Base-by-base conservation (phyloP, 2,329 filamentous ascomycete genomes). In the Verticillium klebahnii region DNA sequence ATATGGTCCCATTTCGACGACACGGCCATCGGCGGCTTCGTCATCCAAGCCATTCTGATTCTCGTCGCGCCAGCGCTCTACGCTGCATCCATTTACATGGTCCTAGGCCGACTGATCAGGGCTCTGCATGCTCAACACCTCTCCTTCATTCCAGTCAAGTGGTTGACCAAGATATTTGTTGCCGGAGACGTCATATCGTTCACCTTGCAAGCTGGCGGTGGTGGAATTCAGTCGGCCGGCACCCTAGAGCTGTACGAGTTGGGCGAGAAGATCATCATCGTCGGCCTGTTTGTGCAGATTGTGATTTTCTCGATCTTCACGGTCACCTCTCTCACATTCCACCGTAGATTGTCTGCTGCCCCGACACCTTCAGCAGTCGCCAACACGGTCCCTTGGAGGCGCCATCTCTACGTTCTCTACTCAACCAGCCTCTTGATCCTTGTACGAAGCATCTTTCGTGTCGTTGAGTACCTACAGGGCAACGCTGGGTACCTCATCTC, bases 211-310 rank as follows among this genome's bases (percentile, higher is more conserved):
- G 72, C 71, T 9, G 73, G 70, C 12, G 77, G 77, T 8, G 72
- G 68, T 2, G 71, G 70, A 1, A 62, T 76, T 9, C 67, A 74
- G 62, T 66, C 71, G 0, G 61, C 56, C 11, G 64, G 64, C 1
- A 64, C 59, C 2, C 2, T 63, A 29, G 63, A 61, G 3, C 8
- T 60, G 1, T 63, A 63, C 57, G 52, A 69, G 11, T 25, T 71
- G 1, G 80, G 80, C 12, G 72, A 81, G 63, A 75, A 78, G 17
- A 71, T 85, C 58, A 79, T 86, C 17, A 71, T 86, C 12, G 77
- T 66, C 3, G 84, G 84, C 8, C 71, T 88, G 2, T 72, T 81
- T n/a, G 68, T 85, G 2, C 85, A 88, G 66, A 75, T 87, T 2
- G 40, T 80, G 25, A 75, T 82, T 52, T 85, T 87, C 63, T 73